Percentiles rank a stretch among this genome's conserved stretches.
Conservation (phyloP, 2,329 filamentous ascomycete species). For the Colletotrichum eleusines region DNA sequence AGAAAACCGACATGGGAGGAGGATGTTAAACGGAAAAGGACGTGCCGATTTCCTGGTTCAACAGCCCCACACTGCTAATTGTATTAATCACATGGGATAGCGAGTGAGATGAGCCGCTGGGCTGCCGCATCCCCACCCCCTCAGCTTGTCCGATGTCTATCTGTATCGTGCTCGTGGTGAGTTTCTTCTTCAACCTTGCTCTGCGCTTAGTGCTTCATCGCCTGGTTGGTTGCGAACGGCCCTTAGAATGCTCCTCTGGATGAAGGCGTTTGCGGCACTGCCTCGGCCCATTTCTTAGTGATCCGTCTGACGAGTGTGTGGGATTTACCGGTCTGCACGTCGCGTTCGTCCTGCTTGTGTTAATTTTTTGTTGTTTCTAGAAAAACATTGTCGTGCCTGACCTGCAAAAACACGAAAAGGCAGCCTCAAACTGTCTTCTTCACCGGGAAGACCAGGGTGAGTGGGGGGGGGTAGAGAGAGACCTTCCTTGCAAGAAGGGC, state of each 20-base stretch:
- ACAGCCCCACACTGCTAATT: constrained; percentile 38
- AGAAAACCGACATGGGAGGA: constrained; percentile 15
- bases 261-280: constrained; percentile 15
- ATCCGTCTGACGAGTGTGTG: constrained; percentile 9
- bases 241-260: neutral
- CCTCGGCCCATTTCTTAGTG: constrained; percentile 16
- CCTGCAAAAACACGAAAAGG: neutral
- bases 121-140: neutral
- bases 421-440: constrained; percentile 14
- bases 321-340: neutral
- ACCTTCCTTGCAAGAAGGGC: neutral
- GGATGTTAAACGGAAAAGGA: constrained; percentile 8
- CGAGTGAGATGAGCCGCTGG: constrained; percentile 14
- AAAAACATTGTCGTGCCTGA: constrained; percentile 3
- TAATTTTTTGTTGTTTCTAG: neutral
- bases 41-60: constrained; percentile 23
- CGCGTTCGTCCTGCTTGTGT: neutral
- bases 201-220: neutral
- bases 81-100: constrained; percentile 30
- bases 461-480: neutral
- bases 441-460: neutral
- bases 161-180: neutral
- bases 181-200: neutral
- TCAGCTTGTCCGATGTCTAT: neutral
- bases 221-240: neutral